Evolutionary conservation across 371 early-diverging fungal genomes (phyloP), one percentile per base, ranked within the genome.

Genomic region (Mucor irregularis): DNA sequence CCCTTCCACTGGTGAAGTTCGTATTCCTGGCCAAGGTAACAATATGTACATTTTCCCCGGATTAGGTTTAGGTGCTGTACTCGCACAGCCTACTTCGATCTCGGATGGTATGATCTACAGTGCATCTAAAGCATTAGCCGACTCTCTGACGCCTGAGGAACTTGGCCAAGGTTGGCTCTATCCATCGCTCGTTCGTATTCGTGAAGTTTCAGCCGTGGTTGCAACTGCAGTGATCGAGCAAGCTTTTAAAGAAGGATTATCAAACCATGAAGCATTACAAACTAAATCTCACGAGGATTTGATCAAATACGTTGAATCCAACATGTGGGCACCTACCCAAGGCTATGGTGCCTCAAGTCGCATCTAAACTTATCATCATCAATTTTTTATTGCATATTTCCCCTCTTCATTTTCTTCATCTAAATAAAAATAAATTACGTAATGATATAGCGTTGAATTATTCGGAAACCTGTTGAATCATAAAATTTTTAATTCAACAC

Each of bases 1-100:
- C 24, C 86, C 88, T 13, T 65, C 67, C 25, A 85, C 89, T 13
- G 71, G 76, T 17, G 70, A 82, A 46, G 54, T 78, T 14, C 67
- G 69, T 19, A 66, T 82, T 49, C 91, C 94, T 11, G 94, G 91
- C 16, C 95, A 95, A 79, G 95, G 94, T 47, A 94, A 94, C 80
- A 95, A 95, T 78, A 92, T 92, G 90, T 91, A 89, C 63, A 85
- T 90, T 28, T 92, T 92, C 85, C 96, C 96, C 31, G 93, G 93
- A 47, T 79, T 96, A 19, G 96, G 95, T 25, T 74, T 94, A 22
- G 96, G 95, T 49, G 78, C 88, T 26, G 77, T 87, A 43, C 65
- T 95, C 28, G 83, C 90, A 30, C 74, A 82, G 56, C 80, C 92
- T 6, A 57, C 53, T 8, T 48, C 49, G 25, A 86, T 95, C 57